phyloP scores from a whole-genome alignment of 2,329 filamentous ascomycete genomes.

The Fusarium proliferatum region DNA sequence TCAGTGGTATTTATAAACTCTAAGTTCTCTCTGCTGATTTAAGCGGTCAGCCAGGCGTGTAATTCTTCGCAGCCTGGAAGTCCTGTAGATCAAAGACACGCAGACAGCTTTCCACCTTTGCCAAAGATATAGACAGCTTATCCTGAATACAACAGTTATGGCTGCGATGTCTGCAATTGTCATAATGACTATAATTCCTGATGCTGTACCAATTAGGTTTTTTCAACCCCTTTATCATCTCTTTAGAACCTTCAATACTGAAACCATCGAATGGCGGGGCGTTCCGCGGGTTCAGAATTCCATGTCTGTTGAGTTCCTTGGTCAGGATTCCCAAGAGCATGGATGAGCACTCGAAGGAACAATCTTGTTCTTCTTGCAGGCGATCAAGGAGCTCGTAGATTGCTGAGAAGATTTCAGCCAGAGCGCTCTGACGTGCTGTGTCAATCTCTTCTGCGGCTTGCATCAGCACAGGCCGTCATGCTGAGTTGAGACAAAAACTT shows the following conservation, averaged over 20 bases:
- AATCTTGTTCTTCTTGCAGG: fast-evolving
- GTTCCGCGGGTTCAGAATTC: not conserved
- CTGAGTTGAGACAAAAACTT: fast-evolving
- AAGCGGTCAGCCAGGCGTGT: too few species aligned
- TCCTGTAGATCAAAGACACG: too few species aligned
- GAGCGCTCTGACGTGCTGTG: not conserved
- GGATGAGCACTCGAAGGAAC: conserved; percentile 1
- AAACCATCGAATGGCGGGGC: not conserved
- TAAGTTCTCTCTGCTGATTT: too few species aligned
- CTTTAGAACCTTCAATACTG: fast-evolving
- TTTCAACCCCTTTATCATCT: fast-evolving
- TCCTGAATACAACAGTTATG: not conserved
- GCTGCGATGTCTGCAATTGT: too few species aligned
- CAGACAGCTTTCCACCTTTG: too few species aligned
- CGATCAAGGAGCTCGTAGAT: not conserved
- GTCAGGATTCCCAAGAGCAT: not conserved
- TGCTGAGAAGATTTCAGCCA: not conserved
- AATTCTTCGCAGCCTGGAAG: too few species aligned
- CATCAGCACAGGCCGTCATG: fast-evolving
- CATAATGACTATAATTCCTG: fast-evolving
- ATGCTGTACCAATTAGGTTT: fast-evolving
- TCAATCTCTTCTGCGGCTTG: fast-evolving
- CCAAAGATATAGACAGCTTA: not conserved
- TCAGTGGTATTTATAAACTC: too few species aligned
- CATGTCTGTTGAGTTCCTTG: not conserved